These are phyloP conservation scores for Hygrocybe punicea DNA, from an alignment of 768 basidiomycete species.

Conservation along the genomic window DNA sequence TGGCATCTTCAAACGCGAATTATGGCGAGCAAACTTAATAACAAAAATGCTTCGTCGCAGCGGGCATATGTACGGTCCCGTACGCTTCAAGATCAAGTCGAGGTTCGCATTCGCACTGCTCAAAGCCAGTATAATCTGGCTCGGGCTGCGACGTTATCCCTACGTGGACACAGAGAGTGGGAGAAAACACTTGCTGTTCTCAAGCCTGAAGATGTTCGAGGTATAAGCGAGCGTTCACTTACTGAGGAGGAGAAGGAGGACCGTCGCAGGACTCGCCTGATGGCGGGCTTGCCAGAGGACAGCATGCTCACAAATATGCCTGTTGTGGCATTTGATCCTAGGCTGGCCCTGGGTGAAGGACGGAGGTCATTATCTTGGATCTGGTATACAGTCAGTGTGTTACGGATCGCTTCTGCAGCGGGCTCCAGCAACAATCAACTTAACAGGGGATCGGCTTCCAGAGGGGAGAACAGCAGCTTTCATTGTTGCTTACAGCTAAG, in stretches of 20 bases:
- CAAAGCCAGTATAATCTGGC: not conserved
- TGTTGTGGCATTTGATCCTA: conserved; percentile 1
- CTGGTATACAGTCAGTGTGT: conserved; percentile 11
- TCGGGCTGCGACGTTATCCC: not conserved
- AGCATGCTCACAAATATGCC: not conserved
- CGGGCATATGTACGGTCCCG: conserved; percentile 14
- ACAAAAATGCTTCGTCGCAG: conserved; percentile 12
- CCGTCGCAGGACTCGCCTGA: not conserved
- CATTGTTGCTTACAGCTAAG: too few species aligned
- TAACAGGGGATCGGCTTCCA: too few species aligned
- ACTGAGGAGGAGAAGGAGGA: conserved; percentile 21
- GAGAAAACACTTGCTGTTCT: conserved; percentile 8
- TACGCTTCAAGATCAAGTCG: conserved; percentile 14
- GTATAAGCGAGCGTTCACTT: conserved; percentile 1
- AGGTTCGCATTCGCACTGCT: conserved; percentile 3
- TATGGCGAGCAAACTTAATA: conserved; percentile 17
- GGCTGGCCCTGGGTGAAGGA: conserved; percentile 8
- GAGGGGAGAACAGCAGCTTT: too few species aligned
- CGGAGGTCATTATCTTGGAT: conserved; percentile 10
- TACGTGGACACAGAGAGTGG: conserved; percentile 15
- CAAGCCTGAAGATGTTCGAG: conserved; percentile 8
- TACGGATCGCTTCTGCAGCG: too few species aligned
- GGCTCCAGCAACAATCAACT: too few species aligned
- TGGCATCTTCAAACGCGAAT: conserved; percentile 13
- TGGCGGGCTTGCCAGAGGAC: conserved; percentile 9